Evolutionary conservation across 1,284 basidiomycete species (phyloP).

Genomic region (Thecaphora thlaspeos): DNA sequence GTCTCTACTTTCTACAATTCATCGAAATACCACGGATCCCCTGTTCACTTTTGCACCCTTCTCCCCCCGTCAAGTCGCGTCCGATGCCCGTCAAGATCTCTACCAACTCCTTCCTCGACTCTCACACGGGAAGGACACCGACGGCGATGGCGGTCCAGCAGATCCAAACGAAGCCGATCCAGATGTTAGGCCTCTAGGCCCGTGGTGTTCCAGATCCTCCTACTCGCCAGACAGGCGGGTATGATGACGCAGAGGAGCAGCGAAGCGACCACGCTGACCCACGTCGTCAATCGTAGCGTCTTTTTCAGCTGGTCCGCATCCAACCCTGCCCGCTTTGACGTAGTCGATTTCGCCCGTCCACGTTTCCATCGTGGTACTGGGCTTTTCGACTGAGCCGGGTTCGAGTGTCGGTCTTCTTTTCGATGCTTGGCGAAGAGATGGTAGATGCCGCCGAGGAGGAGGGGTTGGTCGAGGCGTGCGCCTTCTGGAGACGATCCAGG

Average conservation of each 20-base stretch:
- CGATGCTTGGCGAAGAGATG: slow-evolving; percentile 15
- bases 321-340: slow-evolving; percentile 28
- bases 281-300: slow-evolving; percentile 22
- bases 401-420: not conserved
- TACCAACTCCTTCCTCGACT: slow-evolving; percentile 69
- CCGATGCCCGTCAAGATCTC: slow-evolving; percentile 67
- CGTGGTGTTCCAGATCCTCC: slow-evolving; percentile 36
- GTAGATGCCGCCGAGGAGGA: slow-evolving; percentile 19
- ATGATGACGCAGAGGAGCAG: slow-evolving; percentile 44
- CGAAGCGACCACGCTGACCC: slow-evolving; percentile 31
- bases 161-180: slow-evolving; percentile 73
- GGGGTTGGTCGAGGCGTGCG: slow-evolving; percentile 3
- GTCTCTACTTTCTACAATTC: too few relatives aligned
- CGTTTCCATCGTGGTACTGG: slow-evolving; percentile 3
- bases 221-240: slow-evolving; percentile 39
- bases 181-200: slow-evolving; percentile 52
- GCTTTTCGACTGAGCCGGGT: not conserved
- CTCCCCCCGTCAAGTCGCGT: slow-evolving; percentile 39
- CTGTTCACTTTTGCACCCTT: too few relatives aligned
- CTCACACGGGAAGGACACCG: slow-evolving; percentile 79
- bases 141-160: slow-evolving; percentile 68
- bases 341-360: slow-evolving; percentile 13
- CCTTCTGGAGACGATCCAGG: slow-evolving; percentile 11
- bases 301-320: slow-evolving; percentile 35
- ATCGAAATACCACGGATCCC: too few relatives aligned